Evolutionary conservation across 441 rosid genomes (phyloP).

Genomic region (Adansonia grandidieri): DNA sequence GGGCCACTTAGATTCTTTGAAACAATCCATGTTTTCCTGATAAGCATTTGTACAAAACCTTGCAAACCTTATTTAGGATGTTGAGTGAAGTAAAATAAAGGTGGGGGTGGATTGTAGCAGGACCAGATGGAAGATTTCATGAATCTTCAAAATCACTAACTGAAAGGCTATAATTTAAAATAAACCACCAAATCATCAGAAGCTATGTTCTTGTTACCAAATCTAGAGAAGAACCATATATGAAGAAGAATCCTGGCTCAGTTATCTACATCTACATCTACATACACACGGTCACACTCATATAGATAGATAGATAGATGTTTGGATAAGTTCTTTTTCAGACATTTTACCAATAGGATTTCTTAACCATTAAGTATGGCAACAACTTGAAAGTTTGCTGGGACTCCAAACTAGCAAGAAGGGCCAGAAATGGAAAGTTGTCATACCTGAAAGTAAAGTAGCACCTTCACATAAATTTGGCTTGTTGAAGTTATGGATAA

Average conservation of each 20-base stretch:
- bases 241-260: not conserved
- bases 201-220: not conserved
- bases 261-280: not conserved
- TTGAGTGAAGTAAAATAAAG: not conserved
- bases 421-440: not conserved
- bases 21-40: not conserved
- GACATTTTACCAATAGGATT: not conserved
- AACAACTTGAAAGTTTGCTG: not conserved
- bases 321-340: not conserved
- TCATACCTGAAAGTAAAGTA: conserved; percentile 13
- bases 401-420: not conserved
- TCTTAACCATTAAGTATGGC: not conserved
- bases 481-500: not conserved
- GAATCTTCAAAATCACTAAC: not conserved
- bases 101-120: not conserved
- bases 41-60: not conserved
- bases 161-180: not conserved
- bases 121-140: not conserved
- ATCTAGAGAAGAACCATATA: not conserved
- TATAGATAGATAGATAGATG: too few relatives aligned
- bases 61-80: not conserved
- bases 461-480: conserved; percentile 1
- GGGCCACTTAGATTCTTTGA: not conserved
- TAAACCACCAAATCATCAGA: not conserved
- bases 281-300: too few relatives aligned